Percentiles rank a stretch among this genome's conserved stretches.
Conservation (phyloP, 2,329 filamentous ascomycete genomes). For the Penicillium sclerotiorum region DNA sequence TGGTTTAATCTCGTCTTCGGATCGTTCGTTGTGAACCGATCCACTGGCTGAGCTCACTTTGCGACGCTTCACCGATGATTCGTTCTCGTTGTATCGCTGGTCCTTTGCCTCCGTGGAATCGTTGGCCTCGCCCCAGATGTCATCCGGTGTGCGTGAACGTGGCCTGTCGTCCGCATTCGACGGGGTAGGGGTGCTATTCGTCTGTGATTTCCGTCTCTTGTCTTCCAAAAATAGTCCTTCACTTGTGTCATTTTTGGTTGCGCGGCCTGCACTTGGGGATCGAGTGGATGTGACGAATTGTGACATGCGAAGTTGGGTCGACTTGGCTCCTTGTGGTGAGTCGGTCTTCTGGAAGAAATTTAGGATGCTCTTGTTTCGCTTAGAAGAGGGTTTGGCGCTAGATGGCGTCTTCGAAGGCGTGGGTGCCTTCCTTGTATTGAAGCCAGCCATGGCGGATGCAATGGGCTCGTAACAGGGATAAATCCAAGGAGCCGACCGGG, state of each 20-base stretch:
- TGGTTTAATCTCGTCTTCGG: slow-evolving; percentile 1
- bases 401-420: slow-evolving; percentile 26
- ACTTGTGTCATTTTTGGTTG: slow-evolving; percentile 13
- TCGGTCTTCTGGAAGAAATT: slow-evolving; percentile 74
- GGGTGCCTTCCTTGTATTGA: slow-evolving; percentile 24
- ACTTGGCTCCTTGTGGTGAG: slow-evolving; percentile 53
- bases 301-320: slow-evolving; percentile 58
- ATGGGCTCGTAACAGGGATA: not conserved
- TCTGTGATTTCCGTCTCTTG: slow-evolving; percentile 21
- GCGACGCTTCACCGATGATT: slow-evolving; percentile 35
- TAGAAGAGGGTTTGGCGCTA: slow-evolving; percentile 24
- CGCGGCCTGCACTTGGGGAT: slow-evolving; percentile 34
- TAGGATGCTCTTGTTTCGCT: slow-evolving; percentile 66
- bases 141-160: slow-evolving; percentile 36
- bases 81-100: slow-evolving; percentile 37
- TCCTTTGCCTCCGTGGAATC: slow-evolving; percentile 19
- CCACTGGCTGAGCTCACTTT: slow-evolving; percentile 29
- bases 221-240: slow-evolving; percentile 42
- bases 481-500: not conserved
- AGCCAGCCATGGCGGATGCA: slow-evolving; percentile 26
- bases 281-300: slow-evolving; percentile 35
- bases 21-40: not conserved
- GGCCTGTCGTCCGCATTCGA: slow-evolving; percentile 8
- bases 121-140: slow-evolving; percentile 36
- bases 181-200: slow-evolving; percentile 1